Base-by-base conservation (phyloP, 768 basidiomycete genomes). In the Harrya chromipes region DNA sequence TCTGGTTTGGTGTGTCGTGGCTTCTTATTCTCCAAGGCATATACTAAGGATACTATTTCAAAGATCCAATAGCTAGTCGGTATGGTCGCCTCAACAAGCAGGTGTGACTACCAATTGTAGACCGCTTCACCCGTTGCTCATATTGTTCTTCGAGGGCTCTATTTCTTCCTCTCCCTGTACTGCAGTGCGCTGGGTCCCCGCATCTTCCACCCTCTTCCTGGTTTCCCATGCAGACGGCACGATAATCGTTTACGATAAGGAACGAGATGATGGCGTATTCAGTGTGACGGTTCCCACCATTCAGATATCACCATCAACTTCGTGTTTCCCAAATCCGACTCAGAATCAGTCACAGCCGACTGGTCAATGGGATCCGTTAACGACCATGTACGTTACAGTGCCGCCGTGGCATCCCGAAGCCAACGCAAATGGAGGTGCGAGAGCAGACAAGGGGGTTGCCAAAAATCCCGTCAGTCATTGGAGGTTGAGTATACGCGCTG, bases 381-480 rank as follows among this genome's bases (percentile, higher is more conserved):
- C 86, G 56, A 82, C 77, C 24, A 86, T 92, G 23, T 82, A 85
- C 45, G 85, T 92, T 13, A 86, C 90, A 4, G 83, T 85, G 65
- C 88, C 88, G 2, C 86, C 87, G n/a, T 90, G 88, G 87, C 87
- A 91, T 69, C 86, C 87, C 3, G 80, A 80, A 41, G 67, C 71
- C 52, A 39, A 52, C 39, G 40, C 23, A 9, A 63, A 7, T 53
- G 69, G 48, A 67, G 70, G 42, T 17, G 46, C 40, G 71, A 75
- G 69, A 43, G 49, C 71, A n/a, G 83, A 89, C 50, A 90, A 82
- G 58, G 87, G 88, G 26, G 72, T 74, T 14, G 80, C 77, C 4
- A 90, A 88, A 68, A 95, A 95, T 58, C 93, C 92, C 3, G 87
- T 94, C 10, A 91, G 88, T 58, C 92, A 94, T 64, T 95, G 92